A percentile compares a stretch with the other conserved stretches of the same genome.
Evolutionary conservation across 352 stramenopile species (phyloP).

Genomic region (Phytopythium mirpurense): DNA sequence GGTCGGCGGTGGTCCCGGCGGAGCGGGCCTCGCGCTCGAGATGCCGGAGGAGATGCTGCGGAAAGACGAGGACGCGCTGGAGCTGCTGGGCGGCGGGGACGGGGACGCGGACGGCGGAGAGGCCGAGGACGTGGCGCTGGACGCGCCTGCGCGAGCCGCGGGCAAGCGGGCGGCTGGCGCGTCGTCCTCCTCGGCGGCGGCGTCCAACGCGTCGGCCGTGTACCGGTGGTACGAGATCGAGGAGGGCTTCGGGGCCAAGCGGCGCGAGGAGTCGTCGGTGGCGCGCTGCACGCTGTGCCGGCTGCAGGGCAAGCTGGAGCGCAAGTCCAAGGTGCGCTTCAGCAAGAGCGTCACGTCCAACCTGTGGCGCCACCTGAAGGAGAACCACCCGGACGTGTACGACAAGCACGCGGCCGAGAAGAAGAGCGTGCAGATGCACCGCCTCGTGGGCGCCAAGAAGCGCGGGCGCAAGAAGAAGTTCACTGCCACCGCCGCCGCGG

Average conservation of each 20-base stretch:
- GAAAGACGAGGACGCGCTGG: conserved; percentile 1
- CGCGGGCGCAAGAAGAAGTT: conserved; percentile 62
- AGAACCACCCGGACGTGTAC: conserved; percentile 77
- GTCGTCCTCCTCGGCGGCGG: neutral
- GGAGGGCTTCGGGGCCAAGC: conserved; percentile 48
- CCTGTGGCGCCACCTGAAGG: conserved; percentile 74
- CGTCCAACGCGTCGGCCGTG: conserved; percentile 47
- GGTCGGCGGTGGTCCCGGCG: neutral
- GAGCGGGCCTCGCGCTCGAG: neutral
- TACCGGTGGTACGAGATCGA: conserved; percentile 82
- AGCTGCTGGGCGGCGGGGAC: neutral
- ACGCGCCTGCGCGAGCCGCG: neutral
- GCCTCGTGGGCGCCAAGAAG: conserved; percentile 43
- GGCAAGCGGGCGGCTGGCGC: neutral
- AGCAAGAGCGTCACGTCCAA: conserved; percentile 85
- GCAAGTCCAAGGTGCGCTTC: conserved; percentile 67
- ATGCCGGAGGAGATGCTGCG: neutral
- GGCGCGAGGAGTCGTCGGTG: conserved; percentile 68
- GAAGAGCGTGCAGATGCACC: conserved; percentile 75
- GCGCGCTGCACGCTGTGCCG: conserved; percentile 59
- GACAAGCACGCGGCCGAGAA: conserved; percentile 67
- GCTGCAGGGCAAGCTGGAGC: conserved; percentile 51
- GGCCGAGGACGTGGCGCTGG: neutral
- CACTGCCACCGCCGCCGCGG: too few relatives aligned
- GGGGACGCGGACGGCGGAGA: neutral